Conservation (phyloP, 2,329 filamentous ascomycete species). For the Colletotrichum orbiculare region DNA sequence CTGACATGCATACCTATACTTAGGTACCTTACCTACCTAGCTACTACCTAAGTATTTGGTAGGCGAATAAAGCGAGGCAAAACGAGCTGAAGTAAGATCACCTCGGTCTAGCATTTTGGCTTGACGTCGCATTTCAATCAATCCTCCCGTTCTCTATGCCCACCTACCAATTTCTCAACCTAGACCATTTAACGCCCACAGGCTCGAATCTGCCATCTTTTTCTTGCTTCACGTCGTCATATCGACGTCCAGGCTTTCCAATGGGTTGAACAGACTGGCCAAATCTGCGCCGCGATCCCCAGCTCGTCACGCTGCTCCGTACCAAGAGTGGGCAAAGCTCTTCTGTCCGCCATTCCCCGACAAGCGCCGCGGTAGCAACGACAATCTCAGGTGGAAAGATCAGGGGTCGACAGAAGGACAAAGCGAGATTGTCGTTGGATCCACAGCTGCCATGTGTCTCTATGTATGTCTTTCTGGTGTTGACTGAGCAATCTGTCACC, state of each 20-base stretch:
- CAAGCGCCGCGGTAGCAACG: background rate
- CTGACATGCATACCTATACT: constrained; percentile 35
- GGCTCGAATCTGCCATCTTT: background rate
- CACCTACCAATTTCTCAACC: too few species aligned
- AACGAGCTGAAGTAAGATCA: too few species aligned
- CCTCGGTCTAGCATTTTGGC: too few species aligned
- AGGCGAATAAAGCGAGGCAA: too few species aligned
- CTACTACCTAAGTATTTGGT: constrained; percentile 2
- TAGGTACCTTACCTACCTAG: constrained; percentile 1
- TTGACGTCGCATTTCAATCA: too few species aligned
- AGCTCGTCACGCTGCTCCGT: constrained; percentile 17
- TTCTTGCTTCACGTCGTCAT: background rate
- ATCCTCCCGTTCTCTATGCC: too few species aligned
- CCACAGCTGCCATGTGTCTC: constrained; percentile 32
- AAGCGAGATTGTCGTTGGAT: background rate
- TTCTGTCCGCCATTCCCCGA: background rate
- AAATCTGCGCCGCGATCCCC: constrained; percentile 26
- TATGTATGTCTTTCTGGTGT: constrained; percentile 25
- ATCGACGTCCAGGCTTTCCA: constrained; percentile 14
- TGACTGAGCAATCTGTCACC: background rate
- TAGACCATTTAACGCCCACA: too few species aligned
- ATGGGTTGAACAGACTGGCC: constrained; percentile 24
- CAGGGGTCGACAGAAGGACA: background rate
- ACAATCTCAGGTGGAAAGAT: background rate
- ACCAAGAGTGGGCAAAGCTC: background rate